Evolutionary conservation across 2,329 filamentous ascomycete species (phyloP).

Genomic region (Fusarium anthophilum): DNA sequence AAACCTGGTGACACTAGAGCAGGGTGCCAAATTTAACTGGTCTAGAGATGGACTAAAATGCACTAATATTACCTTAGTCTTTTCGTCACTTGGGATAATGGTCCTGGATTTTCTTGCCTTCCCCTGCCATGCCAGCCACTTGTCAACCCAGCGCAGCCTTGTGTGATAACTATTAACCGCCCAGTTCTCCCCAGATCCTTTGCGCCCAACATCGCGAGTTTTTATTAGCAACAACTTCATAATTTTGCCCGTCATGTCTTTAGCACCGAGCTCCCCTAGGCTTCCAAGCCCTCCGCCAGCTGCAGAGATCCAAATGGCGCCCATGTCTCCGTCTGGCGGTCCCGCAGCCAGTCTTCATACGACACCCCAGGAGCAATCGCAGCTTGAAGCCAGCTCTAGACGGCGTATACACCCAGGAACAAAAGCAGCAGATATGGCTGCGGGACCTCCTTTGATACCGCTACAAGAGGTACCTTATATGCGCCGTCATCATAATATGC

Average conservation of each 20-base stretch:
- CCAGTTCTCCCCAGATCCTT: slow-evolving; percentile 20
- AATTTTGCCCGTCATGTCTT: slow-evolving; percentile 56
- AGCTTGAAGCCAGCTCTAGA: slow-evolving; percentile 77
- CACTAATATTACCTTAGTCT: neutral
- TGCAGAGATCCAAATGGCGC: slow-evolving; percentile 90
- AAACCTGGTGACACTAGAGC: neutral
- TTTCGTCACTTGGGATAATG: neutral
- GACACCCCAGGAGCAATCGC: slow-evolving; percentile 70
- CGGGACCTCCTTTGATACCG: slow-evolving; percentile 87
- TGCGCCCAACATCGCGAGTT: slow-evolving; percentile 20
- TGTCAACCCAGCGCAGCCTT: slow-evolving; percentile 25
- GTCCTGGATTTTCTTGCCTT: neutral
- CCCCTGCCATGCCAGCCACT: slow-evolving; percentile 18
- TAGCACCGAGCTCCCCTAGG: slow-evolving; percentile 83
- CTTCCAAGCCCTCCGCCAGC: slow-evolving; percentile 94
- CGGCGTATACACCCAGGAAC: slow-evolving; percentile 93
- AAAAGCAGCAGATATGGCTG: slow-evolving; percentile 90
- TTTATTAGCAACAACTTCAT: slow-evolving; percentile 11
- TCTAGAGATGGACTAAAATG: neutral
- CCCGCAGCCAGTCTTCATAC: slow-evolving; percentile 62
- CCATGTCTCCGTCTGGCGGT: slow-evolving; percentile 76
- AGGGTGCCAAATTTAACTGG: neutral
- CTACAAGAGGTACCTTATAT: slow-evolving; percentile 74
- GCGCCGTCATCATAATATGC: neutral
- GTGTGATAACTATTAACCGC: slow-evolving; percentile 23